Conservation (phyloP, 495 filamentous ascomycete species). For the Cercophora samala region DNA sequence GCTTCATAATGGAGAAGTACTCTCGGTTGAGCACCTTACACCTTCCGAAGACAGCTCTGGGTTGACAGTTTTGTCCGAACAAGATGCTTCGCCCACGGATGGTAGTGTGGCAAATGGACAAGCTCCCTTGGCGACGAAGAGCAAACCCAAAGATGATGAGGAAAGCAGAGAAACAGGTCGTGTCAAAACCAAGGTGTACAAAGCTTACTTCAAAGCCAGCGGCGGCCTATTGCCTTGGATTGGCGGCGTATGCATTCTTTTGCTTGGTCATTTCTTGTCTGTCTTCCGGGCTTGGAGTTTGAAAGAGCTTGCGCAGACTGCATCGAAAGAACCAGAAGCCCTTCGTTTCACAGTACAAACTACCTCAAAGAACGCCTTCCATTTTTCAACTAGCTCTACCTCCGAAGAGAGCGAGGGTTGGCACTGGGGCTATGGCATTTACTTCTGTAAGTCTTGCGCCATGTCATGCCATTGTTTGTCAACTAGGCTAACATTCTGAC, state of each 20-base stretch:
- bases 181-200: conserved; percentile 55
- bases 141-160: conserved; percentile 37
- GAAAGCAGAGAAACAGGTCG: conserved; percentile 50
- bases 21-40: conserved; percentile 48
- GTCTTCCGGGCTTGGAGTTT: conserved; percentile 31
- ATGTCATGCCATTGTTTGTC: not conserved
- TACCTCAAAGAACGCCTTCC: not conserved
- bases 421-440: conserved; percentile 15
- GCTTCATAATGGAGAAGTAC: conserved; percentile 56
- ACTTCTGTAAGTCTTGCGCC: conserved; percentile 18
- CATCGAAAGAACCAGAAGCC: conserved; percentile 10
- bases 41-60: conserved; percentile 33
- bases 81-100: not conserved
- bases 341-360: conserved; percentile 16
- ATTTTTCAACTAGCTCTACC: not conserved
- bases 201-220: conserved; percentile 54
- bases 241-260: conserved; percentile 43
- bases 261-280: conserved; percentile 43
- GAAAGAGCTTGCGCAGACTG: conserved; percentile 34
- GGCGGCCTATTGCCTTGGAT: conserved; percentile 57
- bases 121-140: conserved; percentile 50
- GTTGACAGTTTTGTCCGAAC: conserved; percentile 27
- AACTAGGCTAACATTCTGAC: not conserved
- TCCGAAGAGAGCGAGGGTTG: not conserved
- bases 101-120: conserved; percentile 8